Evolutionary conservation across 371 early-diverging fungal genomes (phyloP).

Genomic region (Mortierella sp.): DNA sequence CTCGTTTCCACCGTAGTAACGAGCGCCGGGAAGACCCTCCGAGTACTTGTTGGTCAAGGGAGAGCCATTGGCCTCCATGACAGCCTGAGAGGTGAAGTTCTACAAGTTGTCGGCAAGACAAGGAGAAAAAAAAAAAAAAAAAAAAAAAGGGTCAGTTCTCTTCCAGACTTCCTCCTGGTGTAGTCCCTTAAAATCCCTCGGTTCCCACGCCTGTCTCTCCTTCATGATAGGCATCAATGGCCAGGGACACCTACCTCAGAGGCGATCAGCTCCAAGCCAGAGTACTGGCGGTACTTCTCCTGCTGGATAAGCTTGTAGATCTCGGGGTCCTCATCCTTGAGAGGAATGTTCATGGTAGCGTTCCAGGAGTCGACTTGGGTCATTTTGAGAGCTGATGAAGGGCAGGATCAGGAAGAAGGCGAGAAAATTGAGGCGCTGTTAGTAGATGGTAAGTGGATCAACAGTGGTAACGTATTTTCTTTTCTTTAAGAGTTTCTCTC

Average conservation of each 20-base stretch:
- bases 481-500: background rate
- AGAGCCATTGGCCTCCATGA: slow-evolving; percentile 98
- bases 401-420: background rate
- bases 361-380: slow-evolving; percentile 64
- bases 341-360: slow-evolving; percentile 77
- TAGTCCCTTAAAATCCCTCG: background rate
- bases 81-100: slow-evolving; percentile 98
- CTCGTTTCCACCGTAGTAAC: slow-evolving; percentile 97
- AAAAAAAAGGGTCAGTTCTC: background rate
- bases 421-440: background rate
- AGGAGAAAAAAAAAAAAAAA: background rate
- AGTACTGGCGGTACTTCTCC: slow-evolving; percentile 98
- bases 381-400: slow-evolving; percentile 19
- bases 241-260: slow-evolving; percentile 80
- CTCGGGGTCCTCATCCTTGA: slow-evolving; percentile 91
- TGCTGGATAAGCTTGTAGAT: slow-evolving; percentile 92
- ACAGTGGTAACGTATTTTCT: background rate
- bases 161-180: background rate
- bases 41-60: slow-evolving; percentile 99
- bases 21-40: slow-evolving; percentile 97
- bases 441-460: background rate
- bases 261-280: slow-evolving; percentile 97
- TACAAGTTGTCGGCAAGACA: slow-evolving; percentile 51
- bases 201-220: background rate
- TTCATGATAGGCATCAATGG: background rate